Percentiles rank a stretch among this genome's conserved stretches.
Evolutionary conservation across 257 asterid genomes (phyloP).

Genomic region (Solanum pinnatisectum): DNA sequence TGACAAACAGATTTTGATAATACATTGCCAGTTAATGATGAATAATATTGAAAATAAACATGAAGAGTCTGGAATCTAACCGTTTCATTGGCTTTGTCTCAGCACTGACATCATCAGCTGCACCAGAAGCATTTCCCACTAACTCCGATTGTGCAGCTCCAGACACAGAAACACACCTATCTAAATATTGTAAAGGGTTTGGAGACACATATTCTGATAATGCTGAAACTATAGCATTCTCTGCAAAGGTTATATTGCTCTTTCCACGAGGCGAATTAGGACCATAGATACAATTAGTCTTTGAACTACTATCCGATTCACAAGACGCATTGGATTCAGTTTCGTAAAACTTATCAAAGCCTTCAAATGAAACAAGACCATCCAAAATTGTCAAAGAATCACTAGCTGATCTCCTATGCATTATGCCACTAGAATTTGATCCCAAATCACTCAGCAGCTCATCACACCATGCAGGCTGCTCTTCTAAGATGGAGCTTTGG

Average conservation of each 20-base stretch:
- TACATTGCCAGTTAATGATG: neutral
- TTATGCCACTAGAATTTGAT: conserved; percentile 18
- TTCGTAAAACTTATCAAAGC: conserved; percentile 20
- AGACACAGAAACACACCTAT: conserved; percentile 22
- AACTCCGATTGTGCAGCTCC: conserved; percentile 26
- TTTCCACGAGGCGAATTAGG: conserved; percentile 78
- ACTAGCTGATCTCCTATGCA: conserved; percentile 49
- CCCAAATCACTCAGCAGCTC: conserved; percentile 57
- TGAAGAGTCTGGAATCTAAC: conserved; percentile 26
- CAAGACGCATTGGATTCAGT: conserved; percentile 23
- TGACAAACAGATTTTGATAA: neutral
- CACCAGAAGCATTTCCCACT: conserved; percentile 16
- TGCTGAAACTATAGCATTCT: conserved; percentile 51
- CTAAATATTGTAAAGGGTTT: conserved; percentile 36
- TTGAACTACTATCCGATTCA: conserved; percentile 36
- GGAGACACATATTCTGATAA: conserved; percentile 45
- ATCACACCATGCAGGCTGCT: conserved; percentile 63
- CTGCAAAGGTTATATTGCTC: conserved; percentile 37
- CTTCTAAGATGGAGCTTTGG: conserved; percentile 39
- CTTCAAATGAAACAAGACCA: conserved; percentile 22
- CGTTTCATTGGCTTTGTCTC: conserved; percentile 41
- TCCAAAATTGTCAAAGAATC: conserved; percentile 40
- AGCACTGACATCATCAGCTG: conserved; percentile 20
- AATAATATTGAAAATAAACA: neutral
- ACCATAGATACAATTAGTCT: conserved; percentile 52